Evolutionary conservation across 441 rosid genomes (phyloP).

Genomic region (Metrosideros polymorpha): DNA sequence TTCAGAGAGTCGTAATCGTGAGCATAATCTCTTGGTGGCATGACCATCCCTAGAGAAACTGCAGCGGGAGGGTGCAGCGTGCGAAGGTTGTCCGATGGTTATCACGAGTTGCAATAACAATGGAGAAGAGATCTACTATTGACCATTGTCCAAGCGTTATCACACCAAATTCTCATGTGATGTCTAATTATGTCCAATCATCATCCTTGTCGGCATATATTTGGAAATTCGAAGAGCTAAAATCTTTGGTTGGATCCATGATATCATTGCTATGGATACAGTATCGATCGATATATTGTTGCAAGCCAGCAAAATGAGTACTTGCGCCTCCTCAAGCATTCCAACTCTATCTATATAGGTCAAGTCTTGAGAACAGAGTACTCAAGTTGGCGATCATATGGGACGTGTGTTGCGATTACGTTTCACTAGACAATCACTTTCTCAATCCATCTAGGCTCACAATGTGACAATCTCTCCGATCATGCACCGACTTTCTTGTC

Average conservation of each 20-base stretch:
- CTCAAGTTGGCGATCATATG: background rate
- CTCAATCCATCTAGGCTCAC: no score
- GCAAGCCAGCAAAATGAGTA: background rate
- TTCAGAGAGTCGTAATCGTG: background rate
- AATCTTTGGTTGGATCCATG: background rate
- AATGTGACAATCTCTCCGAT: background rate
- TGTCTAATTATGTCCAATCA: background rate
- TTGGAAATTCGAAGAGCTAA: background rate
- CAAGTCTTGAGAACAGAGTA: background rate
- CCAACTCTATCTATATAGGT: background rate
- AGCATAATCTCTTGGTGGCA: background rate
- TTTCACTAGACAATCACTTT: background rate
- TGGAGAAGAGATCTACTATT: background rate
- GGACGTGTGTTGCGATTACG: background rate
- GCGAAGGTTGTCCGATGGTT: background rate
- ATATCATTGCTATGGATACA: no score
- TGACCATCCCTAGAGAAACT: background rate
- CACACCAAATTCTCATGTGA: background rate
- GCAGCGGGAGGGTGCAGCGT: background rate
- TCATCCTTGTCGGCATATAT: background rate
- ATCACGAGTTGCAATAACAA: background rate
- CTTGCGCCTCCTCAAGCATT: background rate
- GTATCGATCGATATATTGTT: no score
- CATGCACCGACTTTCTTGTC: background rate
- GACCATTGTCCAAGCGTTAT: background rate